Evolutionary conservation across 1,139 yeast genomes (phyloP), one percentile per base, ranked within the genome.

Genomic region (Petasospora rhodanensis): DNA sequence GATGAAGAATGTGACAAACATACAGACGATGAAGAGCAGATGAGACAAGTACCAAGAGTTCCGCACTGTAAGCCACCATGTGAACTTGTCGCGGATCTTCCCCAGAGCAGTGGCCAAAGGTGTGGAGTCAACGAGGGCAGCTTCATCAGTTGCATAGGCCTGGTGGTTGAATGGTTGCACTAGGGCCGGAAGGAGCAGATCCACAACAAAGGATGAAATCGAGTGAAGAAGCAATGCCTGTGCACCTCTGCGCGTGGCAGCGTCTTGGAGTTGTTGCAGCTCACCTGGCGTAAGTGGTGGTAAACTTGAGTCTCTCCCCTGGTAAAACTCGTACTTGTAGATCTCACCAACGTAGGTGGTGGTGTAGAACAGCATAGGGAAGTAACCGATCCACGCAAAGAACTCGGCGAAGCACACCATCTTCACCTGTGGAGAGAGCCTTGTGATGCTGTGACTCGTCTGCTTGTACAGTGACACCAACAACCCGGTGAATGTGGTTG

Each of bases 371-470:
- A 70, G 45, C 64, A 68, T 61, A 2, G 73, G 73, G 40, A 66
- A 66, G 40, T 66, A 70, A 1, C 75, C 76, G 20, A 70, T 62
- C 75, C 75, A 70, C 1, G 75, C 75, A 47, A 66, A 66, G 32
- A 69, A 66, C 41, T 70, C 72, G 3, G 68, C 64, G 32, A 49
- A 51, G 35, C 74, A 69, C 4, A 69, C 67, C 3, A 56, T 47
- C 34, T 56, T 60, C 1, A 66, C 65, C 40, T 66, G 73, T 4
- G 62, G 61, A 3, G 74, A 66, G 9, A 68, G 46, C 16, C 62
- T 52, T 4, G 40, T 40, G 13, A 70, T 58, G 7, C 73, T 68
- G 8, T 54, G 50, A 2, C 50, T 32, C 0, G 73, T 70, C 37
- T 62, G 64, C 35, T 52, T 44, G 34, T 49, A 55, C n/a, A 64